A percentile compares a stretch with the other conserved stretches of the same genome.
These are phyloP conservation scores for Diplotaxis tenuifolia DNA, from an alignment of 345 rosid genomes.

Conservation along the genomic window DNA sequence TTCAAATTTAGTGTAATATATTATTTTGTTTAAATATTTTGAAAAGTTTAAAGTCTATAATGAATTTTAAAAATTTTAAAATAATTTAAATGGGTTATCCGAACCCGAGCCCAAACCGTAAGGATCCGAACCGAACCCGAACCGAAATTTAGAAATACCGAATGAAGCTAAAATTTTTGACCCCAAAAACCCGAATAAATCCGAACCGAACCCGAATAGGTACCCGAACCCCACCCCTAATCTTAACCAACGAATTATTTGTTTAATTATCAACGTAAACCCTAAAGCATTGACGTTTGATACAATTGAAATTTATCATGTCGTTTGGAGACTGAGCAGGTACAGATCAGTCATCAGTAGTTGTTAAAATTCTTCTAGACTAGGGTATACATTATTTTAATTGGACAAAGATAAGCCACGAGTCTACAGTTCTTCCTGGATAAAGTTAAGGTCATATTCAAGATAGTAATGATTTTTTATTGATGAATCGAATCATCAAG, in stretches of 20 bases:
- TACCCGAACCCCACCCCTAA: too few relatives aligned
- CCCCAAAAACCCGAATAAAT: too few relatives aligned
- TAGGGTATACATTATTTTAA: conserved; percentile 3
- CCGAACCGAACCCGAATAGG: too few relatives aligned
- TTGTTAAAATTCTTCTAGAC: background rate
- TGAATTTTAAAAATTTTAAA: too few relatives aligned
- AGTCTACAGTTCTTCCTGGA: background rate
- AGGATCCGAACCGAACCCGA: too few relatives aligned
- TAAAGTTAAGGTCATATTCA: conserved; percentile 14
- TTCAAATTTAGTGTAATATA: too few relatives aligned
- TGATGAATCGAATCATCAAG: conserved; percentile 15
- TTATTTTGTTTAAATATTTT: too few relatives aligned
- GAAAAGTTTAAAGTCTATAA: too few relatives aligned
- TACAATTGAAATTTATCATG: background rate
- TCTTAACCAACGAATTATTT: background rate
- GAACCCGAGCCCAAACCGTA: too few relatives aligned
- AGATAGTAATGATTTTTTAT: conserved; percentile 1
- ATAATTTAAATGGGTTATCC: too few relatives aligned
- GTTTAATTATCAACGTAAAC: background rate
- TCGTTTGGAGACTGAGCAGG: conserved; percentile 4
- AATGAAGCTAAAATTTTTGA: too few relatives aligned
- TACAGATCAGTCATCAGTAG: conserved; percentile 8
- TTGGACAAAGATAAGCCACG: background rate
- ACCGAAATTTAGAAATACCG: too few relatives aligned
- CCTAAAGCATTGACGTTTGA: background rate